Percentiles rank a stretch among this genome's conserved stretches.
Evolutionary conservation across 176 grass and related monocot genomes (phyloP).

Genomic region (Eragrostis nindensis): DNA sequence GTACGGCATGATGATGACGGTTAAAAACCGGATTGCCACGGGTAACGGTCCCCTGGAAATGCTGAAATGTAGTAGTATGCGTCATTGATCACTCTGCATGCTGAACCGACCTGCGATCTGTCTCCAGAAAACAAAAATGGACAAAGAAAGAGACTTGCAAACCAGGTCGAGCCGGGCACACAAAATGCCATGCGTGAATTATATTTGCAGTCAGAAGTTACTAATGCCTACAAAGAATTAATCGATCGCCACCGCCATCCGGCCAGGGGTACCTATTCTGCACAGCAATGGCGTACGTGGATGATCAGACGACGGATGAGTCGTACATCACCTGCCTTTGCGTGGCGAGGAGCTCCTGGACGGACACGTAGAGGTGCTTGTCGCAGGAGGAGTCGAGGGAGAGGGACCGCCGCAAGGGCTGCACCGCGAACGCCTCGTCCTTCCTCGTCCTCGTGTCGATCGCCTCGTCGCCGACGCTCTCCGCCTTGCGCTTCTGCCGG

Average conservation of each 20-base stretch:
- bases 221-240: constrained; percentile 25
- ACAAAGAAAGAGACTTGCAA: neutral
- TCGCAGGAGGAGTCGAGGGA: constrained; percentile 77
- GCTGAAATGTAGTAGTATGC: neutral
- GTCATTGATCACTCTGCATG: neutral
- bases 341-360: constrained; percentile 53
- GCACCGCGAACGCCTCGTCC: constrained; percentile 55
- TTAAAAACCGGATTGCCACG: constrained; percentile 10
- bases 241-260: neutral
- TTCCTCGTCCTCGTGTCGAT: constrained; percentile 57
- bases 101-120: constrained; percentile 22
- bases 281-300: constrained; percentile 22
- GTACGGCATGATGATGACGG: neutral
- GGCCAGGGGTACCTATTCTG: constrained; percentile 1
- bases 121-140: neutral
- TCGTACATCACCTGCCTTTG: constrained; percentile 27
- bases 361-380: constrained; percentile 65
- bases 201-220: neutral
- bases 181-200: neutral
- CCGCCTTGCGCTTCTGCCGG: constrained; percentile 20
- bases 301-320: neutral
- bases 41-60: neutral
- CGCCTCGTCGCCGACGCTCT: constrained; percentile 79
- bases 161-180: constrained; percentile 9
- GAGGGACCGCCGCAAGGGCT: constrained; percentile 76